phyloP scores from a whole-genome alignment of 768 basidiomycete species.

The Mycena filopes region DNA sequence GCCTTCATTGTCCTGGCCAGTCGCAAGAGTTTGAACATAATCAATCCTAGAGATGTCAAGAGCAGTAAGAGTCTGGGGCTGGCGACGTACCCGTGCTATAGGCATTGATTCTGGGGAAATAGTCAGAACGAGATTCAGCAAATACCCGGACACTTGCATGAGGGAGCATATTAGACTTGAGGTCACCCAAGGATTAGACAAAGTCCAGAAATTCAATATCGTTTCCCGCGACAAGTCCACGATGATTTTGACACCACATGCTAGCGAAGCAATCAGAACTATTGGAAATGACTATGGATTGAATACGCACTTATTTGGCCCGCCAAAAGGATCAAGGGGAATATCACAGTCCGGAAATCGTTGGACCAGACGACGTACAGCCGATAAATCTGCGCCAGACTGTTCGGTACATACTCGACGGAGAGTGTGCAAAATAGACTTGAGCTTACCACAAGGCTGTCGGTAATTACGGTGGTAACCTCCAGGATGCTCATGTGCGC shows the following conservation, averaged over 20 bases:
- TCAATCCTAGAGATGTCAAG: neutral
- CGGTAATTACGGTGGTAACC: conserved; percentile 6
- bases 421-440: too few relatives aligned
- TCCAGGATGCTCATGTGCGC: conserved; percentile 5
- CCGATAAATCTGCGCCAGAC: conserved; percentile 1
- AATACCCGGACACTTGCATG: neutral
- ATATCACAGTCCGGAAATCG: neutral
- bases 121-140: neutral
- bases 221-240: conserved; percentile 13
- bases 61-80: neutral
- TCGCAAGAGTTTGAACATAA: neutral
- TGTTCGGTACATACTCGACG: neutral
- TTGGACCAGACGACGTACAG: conserved; percentile 3
- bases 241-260: conserved; percentile 1
- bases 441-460: conserved; percentile 3
- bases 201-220: conserved; percentile 2
- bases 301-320: conserved; percentile 3
- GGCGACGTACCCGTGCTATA: conserved; percentile 14
- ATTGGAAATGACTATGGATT: neutral
- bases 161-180: neutral
- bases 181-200: conserved; percentile 11
- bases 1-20: conserved; percentile 1
- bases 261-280: neutral
- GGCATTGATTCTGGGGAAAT: conserved; percentile 10
- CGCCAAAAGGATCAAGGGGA: neutral